Conservation (phyloP, 78 protist genomes). For the Dictyostelium intermedium region DNA sequence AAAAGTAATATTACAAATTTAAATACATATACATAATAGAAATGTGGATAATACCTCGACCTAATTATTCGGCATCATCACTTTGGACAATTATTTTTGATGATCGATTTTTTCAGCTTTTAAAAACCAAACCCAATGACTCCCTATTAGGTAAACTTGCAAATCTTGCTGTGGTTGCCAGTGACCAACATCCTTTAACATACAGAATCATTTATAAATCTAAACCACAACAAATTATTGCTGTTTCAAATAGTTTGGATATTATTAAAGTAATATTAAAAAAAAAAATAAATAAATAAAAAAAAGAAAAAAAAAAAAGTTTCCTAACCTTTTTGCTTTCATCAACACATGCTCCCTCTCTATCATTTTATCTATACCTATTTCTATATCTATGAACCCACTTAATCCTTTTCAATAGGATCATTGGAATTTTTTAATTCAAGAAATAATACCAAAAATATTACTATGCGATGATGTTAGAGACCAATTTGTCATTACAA, state of each 20-base stretch:
- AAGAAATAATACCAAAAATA: constrained; percentile 14
- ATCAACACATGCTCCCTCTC: background rate
- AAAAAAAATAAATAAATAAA: background rate
- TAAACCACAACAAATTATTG: constrained; percentile 23
- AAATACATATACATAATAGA: background rate
- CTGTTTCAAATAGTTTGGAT: constrained; percentile 35
- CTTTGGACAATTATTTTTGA: constrained; percentile 26
- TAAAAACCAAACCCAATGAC: constrained; percentile 19
- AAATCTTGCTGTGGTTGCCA: constrained; percentile 41
- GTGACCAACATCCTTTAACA: constrained; percentile 51
- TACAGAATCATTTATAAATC: constrained; percentile 48
- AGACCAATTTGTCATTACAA: constrained; percentile 48
- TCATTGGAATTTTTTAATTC: constrained; percentile 35
- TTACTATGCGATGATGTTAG: constrained; percentile 40
- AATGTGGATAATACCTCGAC: constrained; percentile 77
- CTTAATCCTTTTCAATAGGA: background rate
- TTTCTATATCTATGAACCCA: background rate
- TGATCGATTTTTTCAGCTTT: constrained; percentile 23
- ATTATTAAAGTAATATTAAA: constrained; percentile 19
- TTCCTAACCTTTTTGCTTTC: background rate
- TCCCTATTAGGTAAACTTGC: constrained; percentile 43
- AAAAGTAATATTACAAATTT: background rate
- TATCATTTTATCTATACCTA: background rate
- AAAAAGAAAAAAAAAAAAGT: background rate
- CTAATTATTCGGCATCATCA: constrained; percentile 29